Conservation (phyloP, 2,329 filamentous ascomycete species). For the Fusarium sp. region DNA sequence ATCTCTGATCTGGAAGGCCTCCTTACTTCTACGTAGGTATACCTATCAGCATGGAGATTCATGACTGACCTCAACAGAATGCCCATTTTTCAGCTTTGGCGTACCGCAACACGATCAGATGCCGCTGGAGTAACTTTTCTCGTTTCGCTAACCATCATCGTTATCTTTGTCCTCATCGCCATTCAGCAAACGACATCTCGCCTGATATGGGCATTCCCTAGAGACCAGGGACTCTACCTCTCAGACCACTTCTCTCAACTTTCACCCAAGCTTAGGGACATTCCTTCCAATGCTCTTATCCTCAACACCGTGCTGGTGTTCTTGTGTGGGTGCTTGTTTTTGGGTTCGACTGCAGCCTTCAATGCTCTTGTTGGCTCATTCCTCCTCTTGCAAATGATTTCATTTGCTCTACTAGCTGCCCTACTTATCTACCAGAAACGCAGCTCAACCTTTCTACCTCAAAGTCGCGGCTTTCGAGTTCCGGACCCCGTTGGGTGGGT, state of each 20-base stretch:
- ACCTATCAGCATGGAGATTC: no score
- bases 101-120: background rate
- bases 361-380: background rate
- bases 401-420: background rate
- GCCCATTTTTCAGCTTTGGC: background rate
- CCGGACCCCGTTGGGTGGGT: accelerated
- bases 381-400: background rate
- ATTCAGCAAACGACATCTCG: background rate
- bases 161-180: background rate
- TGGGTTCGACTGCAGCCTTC: background rate
- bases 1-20: background rate
- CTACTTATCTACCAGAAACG: background rate
- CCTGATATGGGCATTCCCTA: background rate
- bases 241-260: background rate
- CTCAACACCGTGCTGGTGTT: background rate
- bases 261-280: background rate
- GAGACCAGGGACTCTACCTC: background rate
- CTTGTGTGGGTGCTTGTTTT: background rate
- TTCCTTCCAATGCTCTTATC: background rate
- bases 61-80: background rate
- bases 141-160: background rate
- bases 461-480: background rate
- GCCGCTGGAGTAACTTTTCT: background rate
- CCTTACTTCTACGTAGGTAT: background rate
- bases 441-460: background rate